Base-by-base conservation (phyloP, 2,329 filamentous ascomycete genomes). In the Davidsoniella australis region DNA sequence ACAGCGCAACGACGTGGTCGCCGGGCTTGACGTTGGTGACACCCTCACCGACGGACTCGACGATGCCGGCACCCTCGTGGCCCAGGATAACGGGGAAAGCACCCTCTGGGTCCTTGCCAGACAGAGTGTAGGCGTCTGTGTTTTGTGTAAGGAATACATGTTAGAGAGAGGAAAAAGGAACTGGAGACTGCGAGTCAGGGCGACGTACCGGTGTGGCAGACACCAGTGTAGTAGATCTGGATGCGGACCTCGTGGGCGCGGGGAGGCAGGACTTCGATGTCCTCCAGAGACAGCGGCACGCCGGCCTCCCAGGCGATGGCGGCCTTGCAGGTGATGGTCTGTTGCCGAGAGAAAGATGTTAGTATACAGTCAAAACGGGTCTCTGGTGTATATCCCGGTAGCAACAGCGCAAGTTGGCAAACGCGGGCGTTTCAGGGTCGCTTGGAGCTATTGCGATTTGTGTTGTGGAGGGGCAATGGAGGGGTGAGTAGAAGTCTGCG, bases 251-350 rank as follows among this genome's bases (percentile, higher is more conserved):
- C 91, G 68, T 94, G 78, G 54, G 89, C 88, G 67, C 75, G 80
- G 53, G 91, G 91, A 55, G 89, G 83, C 48, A 74, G 78, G 56
- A 98, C 91, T 69, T 96, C 88, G 60, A 98, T 73, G 58, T 94
- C 85, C 69, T 98, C 91, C 58, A 96, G 75, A 59, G 73, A 78
- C 56, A 98, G 76, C 57, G 85, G 81, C 70, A 94, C 85, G 63
- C 84, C 88, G 44, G 91, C 87, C 68, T 88, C 89, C 91, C 91
- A 98, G 64, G 91, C 91, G 56, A 98, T 83, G 61, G 91, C 91
- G 57, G 91, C 91, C 82, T 91, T 89, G 78, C 88, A 95, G 60
- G 81, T 93, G 64, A 94, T 94, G 60, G 85, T 86, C 86, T 95
- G 59, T 55, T 45, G 20, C 20, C 16, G 38, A 0, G 16, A 42